phyloP scores from a whole-genome alignment of 140 eudicot species.

The Stevia rebaudiana region DNA sequence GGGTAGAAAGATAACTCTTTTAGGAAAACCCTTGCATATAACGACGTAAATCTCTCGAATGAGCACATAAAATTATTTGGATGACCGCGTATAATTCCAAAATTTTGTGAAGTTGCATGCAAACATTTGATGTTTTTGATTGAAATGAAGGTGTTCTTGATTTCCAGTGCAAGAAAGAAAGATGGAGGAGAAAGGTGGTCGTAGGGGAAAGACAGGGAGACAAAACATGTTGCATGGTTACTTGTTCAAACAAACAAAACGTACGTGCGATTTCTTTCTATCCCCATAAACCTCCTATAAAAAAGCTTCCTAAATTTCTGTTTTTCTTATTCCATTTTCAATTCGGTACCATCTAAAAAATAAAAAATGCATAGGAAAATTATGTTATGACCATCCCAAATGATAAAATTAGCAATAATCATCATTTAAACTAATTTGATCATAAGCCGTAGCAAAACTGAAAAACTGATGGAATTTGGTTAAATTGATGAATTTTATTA shows the following conservation, averaged over 20 bases:
- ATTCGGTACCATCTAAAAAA: not conserved
- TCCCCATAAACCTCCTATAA: slow-evolving; percentile 49
- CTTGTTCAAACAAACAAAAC: slow-evolving; percentile 29
- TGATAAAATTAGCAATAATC: too few species aligned
- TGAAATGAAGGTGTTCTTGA: slow-evolving; percentile 5
- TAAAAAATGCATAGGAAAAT: too few species aligned
- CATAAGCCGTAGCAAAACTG: too few species aligned
- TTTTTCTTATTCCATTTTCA: slow-evolving; percentile 11
- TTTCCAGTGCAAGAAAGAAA: slow-evolving; percentile 11
- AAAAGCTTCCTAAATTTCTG: slow-evolving; percentile 27
- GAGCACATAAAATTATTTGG: not conserved
- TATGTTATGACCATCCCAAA: too few species aligned
- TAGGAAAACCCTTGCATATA: slow-evolving; percentile 3
- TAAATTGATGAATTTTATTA: too few species aligned
- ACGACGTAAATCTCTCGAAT: not conserved
- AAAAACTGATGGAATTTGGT: too few species aligned
- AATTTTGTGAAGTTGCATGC: not conserved
- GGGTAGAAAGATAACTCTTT: slow-evolving; percentile 5
- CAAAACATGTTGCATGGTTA: slow-evolving; percentile 36
- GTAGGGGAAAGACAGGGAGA: slow-evolving; percentile 28
- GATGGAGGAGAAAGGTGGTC: slow-evolving; percentile 31
- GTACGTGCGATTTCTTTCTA: slow-evolving; percentile 24
- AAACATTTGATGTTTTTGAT: slow-evolving; percentile 2
- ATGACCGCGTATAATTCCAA: too few species aligned
- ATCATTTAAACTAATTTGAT: too few species aligned